Evolutionary conservation across 1,284 basidiomycete genomes (phyloP), one percentile per base, ranked within the genome.

Genomic region (Sporisorium iseilematis-ciliati): DNA sequence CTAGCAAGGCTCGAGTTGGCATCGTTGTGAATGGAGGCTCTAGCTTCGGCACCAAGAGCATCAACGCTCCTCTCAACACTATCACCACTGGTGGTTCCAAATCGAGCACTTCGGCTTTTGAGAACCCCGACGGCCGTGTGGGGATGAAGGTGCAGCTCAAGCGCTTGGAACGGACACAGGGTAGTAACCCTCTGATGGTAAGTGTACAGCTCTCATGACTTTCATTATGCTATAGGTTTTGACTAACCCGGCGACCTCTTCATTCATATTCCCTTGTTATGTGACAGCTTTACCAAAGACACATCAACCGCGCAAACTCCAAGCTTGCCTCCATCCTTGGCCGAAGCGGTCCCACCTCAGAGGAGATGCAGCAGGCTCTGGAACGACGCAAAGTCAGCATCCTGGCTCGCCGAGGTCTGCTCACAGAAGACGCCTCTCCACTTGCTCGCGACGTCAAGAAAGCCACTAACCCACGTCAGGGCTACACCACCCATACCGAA

Each of bases 271-370:
- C 25, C 25, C 20, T 3, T n/a, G 8, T 35, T 20, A 26, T 23
- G 7, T 18, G 4, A 21, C 61, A 75, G 78, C 65, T 81, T 4
- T 72, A 77, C 11, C 79, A 81, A 57, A 57, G 75, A 33, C 79
- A 81, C 35, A 56, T 81, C 25, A 81, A 81, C 45, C 53, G 63
- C 1, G 79, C 79, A 8, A 75, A 71, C 35, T 68, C 76, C 0
- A 81, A 81, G 49, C 62, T 79, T 3, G 78, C 77, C n/a, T 35
- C 54, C n/a, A 80, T 80, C 35, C 45, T 65, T 2, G 61, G 70
- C 4, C 57, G 58, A 3, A 45, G 31, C 11, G 59, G 40, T 2
- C 78, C 78, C 4, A 65, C 57, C 7, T n/a, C 48, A 1, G 61
- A 65, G 43, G 54, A 77, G 49, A 53, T 67, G 54, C 33, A 57